A percentile compares a stretch with the other conserved stretches of the same genome.
Evolutionary conservation across 116 monocot genomes (phyloP).

Genomic region (Cymodocea nodosa): DNA sequence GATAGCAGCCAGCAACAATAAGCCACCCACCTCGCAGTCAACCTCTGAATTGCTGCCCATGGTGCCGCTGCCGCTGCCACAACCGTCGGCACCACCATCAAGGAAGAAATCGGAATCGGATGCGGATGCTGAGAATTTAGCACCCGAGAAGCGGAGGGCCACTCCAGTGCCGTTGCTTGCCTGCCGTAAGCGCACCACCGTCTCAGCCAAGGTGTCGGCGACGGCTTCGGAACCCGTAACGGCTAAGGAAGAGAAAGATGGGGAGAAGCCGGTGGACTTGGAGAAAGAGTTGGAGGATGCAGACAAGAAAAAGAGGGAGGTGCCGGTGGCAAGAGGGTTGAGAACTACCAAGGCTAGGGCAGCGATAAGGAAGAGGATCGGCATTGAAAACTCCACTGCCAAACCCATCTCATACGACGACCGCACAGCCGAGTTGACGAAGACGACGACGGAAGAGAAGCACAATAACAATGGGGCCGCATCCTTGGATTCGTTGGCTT

Average conservation of each 20-base stretch:
- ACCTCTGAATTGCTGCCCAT: neutral
- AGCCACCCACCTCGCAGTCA: slow-evolving; percentile 2
- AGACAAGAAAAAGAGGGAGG: neutral
- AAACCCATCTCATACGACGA: neutral
- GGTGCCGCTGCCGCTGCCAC: neutral
- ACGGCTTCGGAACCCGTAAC: neutral
- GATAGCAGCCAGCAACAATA: slow-evolving; percentile 20
- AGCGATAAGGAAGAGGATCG: neutral
- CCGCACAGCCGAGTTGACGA: neutral
- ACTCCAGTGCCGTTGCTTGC: slow-evolving; percentile 13
- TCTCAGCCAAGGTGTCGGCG: slow-evolving; percentile 14
- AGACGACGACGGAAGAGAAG: slow-evolving; percentile 8
- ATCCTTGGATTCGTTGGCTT: neutral
- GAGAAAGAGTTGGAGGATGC: neutral
- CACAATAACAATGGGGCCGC: slow-evolving; percentile 2
- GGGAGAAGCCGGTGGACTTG: neutral
- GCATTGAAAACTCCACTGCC: neutral
- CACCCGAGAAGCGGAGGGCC: neutral
- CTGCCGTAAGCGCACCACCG: slow-evolving; percentile 47
- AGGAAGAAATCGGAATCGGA: neutral
- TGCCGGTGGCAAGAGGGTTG: no score
- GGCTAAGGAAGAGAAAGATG: slow-evolving; percentile 1
- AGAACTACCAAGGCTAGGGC: no score
- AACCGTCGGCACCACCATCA: neutral
- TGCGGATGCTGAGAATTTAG: neutral